These are phyloP conservation scores for Hypholoma fasciculare DNA, from an alignment of 768 basidiomycete genomes.

Conservation along the genomic window DNA sequence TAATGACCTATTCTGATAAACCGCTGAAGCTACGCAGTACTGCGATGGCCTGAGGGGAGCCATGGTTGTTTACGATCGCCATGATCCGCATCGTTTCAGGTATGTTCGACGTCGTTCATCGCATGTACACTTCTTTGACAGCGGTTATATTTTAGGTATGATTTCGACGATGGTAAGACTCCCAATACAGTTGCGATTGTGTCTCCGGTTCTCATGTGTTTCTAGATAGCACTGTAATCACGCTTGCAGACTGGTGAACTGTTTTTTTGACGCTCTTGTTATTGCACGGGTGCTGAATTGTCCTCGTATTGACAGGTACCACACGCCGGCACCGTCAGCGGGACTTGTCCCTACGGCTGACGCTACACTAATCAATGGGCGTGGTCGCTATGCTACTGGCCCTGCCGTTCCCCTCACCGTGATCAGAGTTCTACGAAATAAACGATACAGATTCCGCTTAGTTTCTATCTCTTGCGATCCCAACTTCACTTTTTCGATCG, in stretches of 20 bases:
- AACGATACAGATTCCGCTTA: conserved; percentile 48
- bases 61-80: conserved; percentile 24
- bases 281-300: too few species aligned
- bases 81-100: conserved; percentile 19
- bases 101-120: conserved; percentile 6
- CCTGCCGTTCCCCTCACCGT: conserved; percentile 35
- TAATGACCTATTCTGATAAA: too few species aligned
- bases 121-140: neutral
- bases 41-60: conserved; percentile 55
- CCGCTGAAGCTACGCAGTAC: conserved; percentile 42
- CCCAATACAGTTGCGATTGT: neutral
- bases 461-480: conserved; percentile 47
- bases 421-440: conserved; percentile 33
- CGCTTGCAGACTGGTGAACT: conserved; percentile 15
- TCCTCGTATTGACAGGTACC: neutral
- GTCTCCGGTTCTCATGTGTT: neutral
- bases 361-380: conserved; percentile 47
- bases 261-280: too few species aligned
- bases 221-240: conserved; percentile 27
- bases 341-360: conserved; percentile 30
- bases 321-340: conserved; percentile 38
- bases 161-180: conserved; percentile 41
- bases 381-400: conserved; percentile 43
- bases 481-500: conserved; percentile 44
- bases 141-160: conserved; percentile 17